phyloP scores from a whole-genome alignment of 345 rosid genomes.

The Balakata baccata region DNA sequence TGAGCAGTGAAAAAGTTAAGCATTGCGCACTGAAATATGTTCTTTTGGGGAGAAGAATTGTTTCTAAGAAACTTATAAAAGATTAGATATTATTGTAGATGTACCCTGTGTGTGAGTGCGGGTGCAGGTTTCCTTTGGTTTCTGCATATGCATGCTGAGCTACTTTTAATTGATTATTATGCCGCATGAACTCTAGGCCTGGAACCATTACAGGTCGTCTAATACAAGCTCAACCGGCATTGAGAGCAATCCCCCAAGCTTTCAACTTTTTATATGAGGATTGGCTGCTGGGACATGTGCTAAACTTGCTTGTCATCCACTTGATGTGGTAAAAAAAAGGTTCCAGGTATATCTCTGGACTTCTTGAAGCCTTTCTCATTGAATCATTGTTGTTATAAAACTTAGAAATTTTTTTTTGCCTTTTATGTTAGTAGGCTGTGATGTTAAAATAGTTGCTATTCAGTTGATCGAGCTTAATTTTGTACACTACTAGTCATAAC shows the following conservation, averaged over 20 bases:
- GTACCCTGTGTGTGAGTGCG: background rate
- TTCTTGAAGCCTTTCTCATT: background rate
- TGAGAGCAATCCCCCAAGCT: conserved; percentile 58
- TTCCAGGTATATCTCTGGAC: conserved; percentile 63
- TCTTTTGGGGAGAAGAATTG: background rate
- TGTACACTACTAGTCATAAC: background rate
- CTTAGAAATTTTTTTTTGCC: background rate
- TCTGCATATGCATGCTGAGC: background rate
- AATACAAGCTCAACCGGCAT: conserved; percentile 26
- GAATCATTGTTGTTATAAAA: background rate
- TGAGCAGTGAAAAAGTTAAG: background rate
- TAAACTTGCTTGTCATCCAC: conserved; percentile 98
- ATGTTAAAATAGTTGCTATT: background rate
- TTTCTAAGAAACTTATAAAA: background rate
- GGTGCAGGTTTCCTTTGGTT: background rate
- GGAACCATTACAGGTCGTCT: conserved; percentile 52
- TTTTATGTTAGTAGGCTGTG: background rate
- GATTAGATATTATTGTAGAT: background rate
- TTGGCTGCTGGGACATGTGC: conserved; percentile 95
- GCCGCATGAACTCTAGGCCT: conserved; percentile 43
- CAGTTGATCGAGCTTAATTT: too few relatives aligned
- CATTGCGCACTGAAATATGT: background rate
- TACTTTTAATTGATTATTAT: background rate
- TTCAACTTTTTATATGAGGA: conserved; percentile 84
- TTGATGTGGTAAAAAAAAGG: conserved; percentile 92